A percentile compares a stretch with the other conserved stretches of the same genome.
Evolutionary conservation across 805 yeast species (phyloP).

Genomic region (Metschnikowia continentalis): DNA sequence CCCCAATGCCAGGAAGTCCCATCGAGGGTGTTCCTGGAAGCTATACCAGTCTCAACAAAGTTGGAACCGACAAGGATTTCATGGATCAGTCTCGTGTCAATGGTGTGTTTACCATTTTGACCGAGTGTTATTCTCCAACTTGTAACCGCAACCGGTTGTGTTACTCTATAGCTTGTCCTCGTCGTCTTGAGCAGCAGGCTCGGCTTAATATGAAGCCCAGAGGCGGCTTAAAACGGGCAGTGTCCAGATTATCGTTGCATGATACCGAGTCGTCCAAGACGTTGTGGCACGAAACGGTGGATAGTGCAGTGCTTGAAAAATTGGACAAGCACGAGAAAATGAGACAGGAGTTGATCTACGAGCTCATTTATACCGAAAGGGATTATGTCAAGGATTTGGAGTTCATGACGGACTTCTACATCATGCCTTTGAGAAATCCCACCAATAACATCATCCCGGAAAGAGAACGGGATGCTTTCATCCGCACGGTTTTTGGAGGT

Average conservation of each 20-base stretch:
- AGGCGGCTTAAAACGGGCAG: constrained; percentile 78
- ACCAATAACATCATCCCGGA: constrained; percentile 74
- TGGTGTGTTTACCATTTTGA: constrained; percentile 88
- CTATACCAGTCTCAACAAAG: constrained; percentile 15
- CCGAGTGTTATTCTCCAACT: constrained; percentile 96
- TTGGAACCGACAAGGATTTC: constrained; percentile 13
- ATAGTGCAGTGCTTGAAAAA: constrained; percentile 69
- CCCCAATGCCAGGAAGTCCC: constrained; percentile 17
- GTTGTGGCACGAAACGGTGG: constrained; percentile 91
- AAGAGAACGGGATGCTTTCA: constrained; percentile 83
- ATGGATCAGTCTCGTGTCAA: constrained; percentile 48
- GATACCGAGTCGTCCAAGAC: constrained; percentile 74
- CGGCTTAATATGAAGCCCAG: constrained; percentile 83
- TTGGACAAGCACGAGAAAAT: constrained; percentile 82
- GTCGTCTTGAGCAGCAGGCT: constrained; percentile 93
- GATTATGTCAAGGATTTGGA: constrained; percentile 94
- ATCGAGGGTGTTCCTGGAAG: constrained; percentile 13
- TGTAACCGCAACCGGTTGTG: constrained; percentile 86
- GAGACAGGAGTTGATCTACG: constrained; percentile 93
- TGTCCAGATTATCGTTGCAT: constrained; percentile 60
- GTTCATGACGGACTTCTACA: constrained; percentile 88
- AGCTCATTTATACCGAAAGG: constrained; percentile 88
- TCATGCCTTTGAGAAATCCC: constrained; percentile 82
- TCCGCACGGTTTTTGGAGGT: constrained; percentile 86
- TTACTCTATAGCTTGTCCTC: constrained; percentile 94